Evolutionary conservation across 2,329 filamentous ascomycete genomes (phyloP), one percentile per base, ranked within the genome.

Genomic region (Fusarium oligoseptatum): DNA sequence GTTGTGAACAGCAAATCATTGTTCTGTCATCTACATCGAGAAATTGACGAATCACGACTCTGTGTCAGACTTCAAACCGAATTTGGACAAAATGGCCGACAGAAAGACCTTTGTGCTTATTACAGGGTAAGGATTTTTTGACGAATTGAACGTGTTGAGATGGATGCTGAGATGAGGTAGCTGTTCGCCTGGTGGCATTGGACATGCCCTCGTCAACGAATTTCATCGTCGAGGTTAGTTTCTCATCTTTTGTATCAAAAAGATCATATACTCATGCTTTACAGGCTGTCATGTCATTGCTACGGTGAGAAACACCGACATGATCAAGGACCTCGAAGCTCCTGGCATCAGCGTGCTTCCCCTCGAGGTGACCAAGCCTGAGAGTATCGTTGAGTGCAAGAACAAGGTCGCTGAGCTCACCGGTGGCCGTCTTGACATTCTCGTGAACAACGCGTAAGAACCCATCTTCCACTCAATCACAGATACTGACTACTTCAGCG

Each of bases 171-270:
- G 3, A 12, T 29, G 12, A 45, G 1, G n/a, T 37, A 91, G 89
- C 15, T 90, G 89, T 77, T 87, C 89, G 8, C 88, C 89, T 2
- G 89, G 89, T 15, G 89, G 89, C 34, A 91, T 91, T 67, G 89
- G 89, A 43, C 85, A 89, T 76, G 87, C 86, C 3, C 64, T 91
- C 12, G 88, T 86, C 17, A 76, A 85, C 2, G 88, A 89, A 70
- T 91, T 90, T 61, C 86, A 89, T 43, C 81, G 79, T 12, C 84
- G 85, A 81, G 89, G 88, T 89, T 65, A 37, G 66, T 41, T 56
- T n/a, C 6, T 12, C 6, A 27, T 20, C 3, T 29, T 9, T 3
- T 8, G 7, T 17, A 22, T n/a, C n/a, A n/a, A n/a, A n/a, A n/a
- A n/a, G n/a, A n/a, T n/a, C n/a, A n/a, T n/a, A n/a, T 22, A 12